Evolutionary conservation across 345 rosid species (phyloP), one percentile per base, ranked within the genome.

Genomic region (Passiflora organensis): DNA sequence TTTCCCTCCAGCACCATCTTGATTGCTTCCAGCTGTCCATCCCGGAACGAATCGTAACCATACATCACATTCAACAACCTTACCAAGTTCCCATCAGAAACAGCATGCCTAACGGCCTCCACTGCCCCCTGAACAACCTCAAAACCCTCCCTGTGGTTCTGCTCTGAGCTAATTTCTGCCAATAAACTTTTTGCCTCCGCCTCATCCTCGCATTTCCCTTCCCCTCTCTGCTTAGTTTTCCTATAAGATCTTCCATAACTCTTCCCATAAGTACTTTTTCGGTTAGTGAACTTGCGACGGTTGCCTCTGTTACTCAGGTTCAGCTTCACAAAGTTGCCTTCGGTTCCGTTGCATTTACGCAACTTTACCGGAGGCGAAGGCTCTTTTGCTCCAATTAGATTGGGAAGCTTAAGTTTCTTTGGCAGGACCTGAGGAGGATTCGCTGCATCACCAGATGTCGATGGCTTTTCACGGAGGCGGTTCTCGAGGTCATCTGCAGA

Each of bases 241-340:
- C 72, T 75, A 63, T 71, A 77, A 64, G 47, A 68, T 51, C 59
- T 72, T 12, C 67, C 58, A 42, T 36, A 62, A 37, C 60, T 62
- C 14, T 44, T 58, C 32, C 71, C 68, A 19, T 72, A 67, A 13
- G 69, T 68, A n/a, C 71, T 78, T 75, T 78, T 78, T 45, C 62
- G 67, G 60, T 71, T 73, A 0, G 59, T 55, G 61, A 88, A 93
- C 77, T 79, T 93, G 59, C 86, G 80, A 4, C 32, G 28, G 34
- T 43, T 43, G 6, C 1, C n/a, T 17, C 75, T 78, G 43, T 78
- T 67, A n/a, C 69, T 88, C 62, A 86, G 52, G 56, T 89, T 84
- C 36, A 84, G 75, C 79, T 71, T 89, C 32, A 93, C 96, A 55
- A 93, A 93, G 69, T 93, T 93, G 51, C 99, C 99, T 65, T 89